Conservation (phyloP, 257 asterid species). For the Solanum corneliomulleri region DNA sequence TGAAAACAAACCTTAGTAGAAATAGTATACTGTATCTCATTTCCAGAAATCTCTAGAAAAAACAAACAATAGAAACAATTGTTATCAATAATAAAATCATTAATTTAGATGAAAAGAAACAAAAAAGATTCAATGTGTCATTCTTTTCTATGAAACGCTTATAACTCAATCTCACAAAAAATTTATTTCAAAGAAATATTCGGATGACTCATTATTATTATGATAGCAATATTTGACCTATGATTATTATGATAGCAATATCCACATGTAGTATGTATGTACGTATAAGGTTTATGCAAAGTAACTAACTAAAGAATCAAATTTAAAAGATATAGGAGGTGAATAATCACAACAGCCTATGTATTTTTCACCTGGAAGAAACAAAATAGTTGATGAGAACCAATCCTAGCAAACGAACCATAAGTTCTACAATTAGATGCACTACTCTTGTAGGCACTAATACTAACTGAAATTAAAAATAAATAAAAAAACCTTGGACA, state of each 20-base stretch:
- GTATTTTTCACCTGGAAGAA: too few relatives aligned
- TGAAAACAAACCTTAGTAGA: conserved; percentile 49
- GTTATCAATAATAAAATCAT: neutral
- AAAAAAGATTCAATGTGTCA: neutral
- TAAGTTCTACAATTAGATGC: neutral
- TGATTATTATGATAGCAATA: neutral
- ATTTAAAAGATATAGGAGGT: too few relatives aligned
- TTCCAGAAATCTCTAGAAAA: conserved; percentile 12
- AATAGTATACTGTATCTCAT: conserved; percentile 39
- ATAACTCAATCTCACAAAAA: neutral
- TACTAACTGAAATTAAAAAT: neutral
- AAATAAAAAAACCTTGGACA: neutral
- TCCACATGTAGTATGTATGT: too few relatives aligned
- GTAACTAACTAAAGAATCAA: too few relatives aligned
- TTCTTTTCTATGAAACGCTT: too few relatives aligned
- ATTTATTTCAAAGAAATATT: neutral
- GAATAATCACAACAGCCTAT: too few relatives aligned
- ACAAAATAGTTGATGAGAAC: neutral
- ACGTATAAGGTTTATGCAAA: too few relatives aligned
- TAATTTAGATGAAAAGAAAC: neutral
- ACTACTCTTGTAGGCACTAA: neutral
- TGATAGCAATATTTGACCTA: neutral
- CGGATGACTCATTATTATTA: neutral
- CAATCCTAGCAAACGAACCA: neutral
- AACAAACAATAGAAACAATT: neutral